Base-by-base conservation (phyloP, 2,329 filamentous ascomycete genomes). In the Pseudocercospora cruenta region DNA sequence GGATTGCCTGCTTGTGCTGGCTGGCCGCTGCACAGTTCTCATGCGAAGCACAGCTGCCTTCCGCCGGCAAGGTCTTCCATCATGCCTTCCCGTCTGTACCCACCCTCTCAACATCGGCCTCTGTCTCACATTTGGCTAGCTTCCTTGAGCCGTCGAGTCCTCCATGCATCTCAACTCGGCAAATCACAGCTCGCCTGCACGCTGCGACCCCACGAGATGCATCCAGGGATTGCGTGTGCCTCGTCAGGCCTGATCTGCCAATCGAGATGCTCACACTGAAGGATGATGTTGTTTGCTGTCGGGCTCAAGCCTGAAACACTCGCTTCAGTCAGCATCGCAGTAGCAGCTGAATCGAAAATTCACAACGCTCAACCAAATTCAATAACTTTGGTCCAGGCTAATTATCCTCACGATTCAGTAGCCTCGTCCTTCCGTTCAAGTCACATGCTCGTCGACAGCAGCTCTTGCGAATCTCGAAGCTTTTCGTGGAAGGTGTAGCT, bases 101-200 rank as follows among this genome's bases (percentile, higher is more conserved):
- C 49, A 53, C 19, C 49, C 19, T 26, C 22, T 54, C 51, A 54
- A 54, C 24, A 28, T n/a, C 51, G 51, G 51, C 51, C 24, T 54
- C 51, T 54, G 51, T 26, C 21, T 26, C 51, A 28, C 22, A 12
- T 54, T 54, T 53, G 49, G 49, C 51, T 54, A 28, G 51, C 22
- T 54, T 28, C 51, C 51, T 54, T 28, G 51, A 54, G 24, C 51
- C 51, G 26, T 55, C 51, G 51, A 33, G 51, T 33, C 51, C 26
- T 28, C 51, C 51, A 54, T 54, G 51, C 51, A 54, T 54, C 51
- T 54, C 21, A 54, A 22, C 24, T 22, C 51, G 51, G 51, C 51
- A 55, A 55, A 55, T 33, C 51, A 55, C 22, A 55, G 51, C 51
- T 26, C 51, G 51, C 26, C 51, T 55, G 51, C 51, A 31, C 51